A percentile compares a stretch with the other conserved stretches of the same genome.
Evolutionary conservation across 371 early-diverging fungal genomes (phyloP).

Genomic region (Mucor mucedo): DNA sequence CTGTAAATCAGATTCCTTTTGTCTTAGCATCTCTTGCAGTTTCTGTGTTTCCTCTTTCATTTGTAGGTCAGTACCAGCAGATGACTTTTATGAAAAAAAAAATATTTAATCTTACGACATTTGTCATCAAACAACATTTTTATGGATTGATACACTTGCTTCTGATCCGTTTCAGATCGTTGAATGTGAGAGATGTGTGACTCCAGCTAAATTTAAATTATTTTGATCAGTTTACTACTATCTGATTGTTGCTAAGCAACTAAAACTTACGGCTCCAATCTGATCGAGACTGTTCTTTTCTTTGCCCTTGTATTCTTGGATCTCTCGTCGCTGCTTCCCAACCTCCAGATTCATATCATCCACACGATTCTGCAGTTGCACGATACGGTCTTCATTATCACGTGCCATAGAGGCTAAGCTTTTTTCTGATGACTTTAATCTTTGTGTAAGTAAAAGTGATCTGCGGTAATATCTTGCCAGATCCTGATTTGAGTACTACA

Average conservation of each 20-base stretch:
- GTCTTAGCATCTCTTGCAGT: conserved; percentile 47
- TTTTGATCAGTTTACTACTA: background rate
- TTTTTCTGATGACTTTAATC: conserved; percentile 54
- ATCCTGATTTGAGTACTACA: conserved; percentile 28
- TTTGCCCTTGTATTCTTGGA: conserved; percentile 58
- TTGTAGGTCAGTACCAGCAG: background rate
- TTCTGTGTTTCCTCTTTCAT: conserved; percentile 52
- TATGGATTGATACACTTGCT: conserved; percentile 54
- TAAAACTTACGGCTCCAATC: conserved; percentile 49
- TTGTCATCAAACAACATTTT: conserved; percentile 55
- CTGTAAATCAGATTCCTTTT: conserved; percentile 49
- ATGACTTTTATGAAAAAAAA: no score
- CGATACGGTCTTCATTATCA: conserved; percentile 61
- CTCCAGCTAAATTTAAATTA: conserved; percentile 40
- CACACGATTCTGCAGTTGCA: conserved; percentile 51
- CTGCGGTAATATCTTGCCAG: conserved; percentile 55
- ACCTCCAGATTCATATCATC: conserved; percentile 59
- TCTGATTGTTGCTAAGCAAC: background rate
- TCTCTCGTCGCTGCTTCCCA: conserved; percentile 50
- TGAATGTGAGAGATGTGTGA: conserved; percentile 52
- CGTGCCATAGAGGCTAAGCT: conserved; percentile 56
- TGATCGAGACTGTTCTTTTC: conserved; percentile 60
- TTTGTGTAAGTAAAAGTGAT: conserved; percentile 56
- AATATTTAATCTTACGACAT: conserved; percentile 41
- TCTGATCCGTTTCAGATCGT: conserved; percentile 54